Percentiles rank a stretch among this genome's conserved stretches.
These are phyloP conservation scores for Blastosporella zonata DNA, from an alignment of 1,284 basidiomycete genomes.

Conservation along the genomic window DNA sequence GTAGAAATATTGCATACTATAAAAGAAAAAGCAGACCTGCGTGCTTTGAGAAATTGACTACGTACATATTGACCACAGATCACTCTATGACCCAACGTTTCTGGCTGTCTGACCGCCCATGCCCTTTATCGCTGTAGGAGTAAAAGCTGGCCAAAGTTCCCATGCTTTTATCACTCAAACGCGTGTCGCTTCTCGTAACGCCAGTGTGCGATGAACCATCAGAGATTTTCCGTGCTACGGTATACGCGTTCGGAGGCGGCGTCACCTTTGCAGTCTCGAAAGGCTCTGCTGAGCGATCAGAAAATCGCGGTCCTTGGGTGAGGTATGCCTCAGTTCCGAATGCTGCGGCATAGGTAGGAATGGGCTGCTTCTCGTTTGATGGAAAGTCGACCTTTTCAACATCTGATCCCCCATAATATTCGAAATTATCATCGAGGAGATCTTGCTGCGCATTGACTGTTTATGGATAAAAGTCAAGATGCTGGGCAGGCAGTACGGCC, in stretches of 20 bases:
- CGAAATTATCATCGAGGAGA: conserved; percentile 50
- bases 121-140: conserved; percentile 24
- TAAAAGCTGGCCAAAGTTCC: conserved; percentile 23
- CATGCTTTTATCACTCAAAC: conserved; percentile 19
- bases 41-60: not conserved
- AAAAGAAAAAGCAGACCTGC: conserved; percentile 5
- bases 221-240: conserved; percentile 17
- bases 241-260: conserved; percentile 24
- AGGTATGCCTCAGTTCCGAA: conserved; percentile 39
- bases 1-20: not conserved
- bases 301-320: conserved; percentile 49
- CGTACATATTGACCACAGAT: conserved; percentile 15
- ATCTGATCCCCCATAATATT: conserved; percentile 34
- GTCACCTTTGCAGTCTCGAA: conserved; percentile 34
- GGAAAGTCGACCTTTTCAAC: conserved; percentile 70
- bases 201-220: conserved; percentile 18
- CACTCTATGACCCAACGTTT: conserved; percentile 60
- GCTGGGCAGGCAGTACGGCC: conserved; percentile 1
- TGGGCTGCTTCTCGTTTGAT: conserved; percentile 42
- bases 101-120: conserved; percentile 25
- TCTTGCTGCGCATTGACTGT: conserved; percentile 57
- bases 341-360: conserved; percentile 54
- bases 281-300: conserved; percentile 37
- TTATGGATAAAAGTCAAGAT: conserved; percentile 5
- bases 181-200: conserved; percentile 16